These are phyloP conservation scores for Curvularia sp. DNA, from an alignment of 2,329 filamentous ascomycete genomes.

Conservation along the genomic window DNA sequence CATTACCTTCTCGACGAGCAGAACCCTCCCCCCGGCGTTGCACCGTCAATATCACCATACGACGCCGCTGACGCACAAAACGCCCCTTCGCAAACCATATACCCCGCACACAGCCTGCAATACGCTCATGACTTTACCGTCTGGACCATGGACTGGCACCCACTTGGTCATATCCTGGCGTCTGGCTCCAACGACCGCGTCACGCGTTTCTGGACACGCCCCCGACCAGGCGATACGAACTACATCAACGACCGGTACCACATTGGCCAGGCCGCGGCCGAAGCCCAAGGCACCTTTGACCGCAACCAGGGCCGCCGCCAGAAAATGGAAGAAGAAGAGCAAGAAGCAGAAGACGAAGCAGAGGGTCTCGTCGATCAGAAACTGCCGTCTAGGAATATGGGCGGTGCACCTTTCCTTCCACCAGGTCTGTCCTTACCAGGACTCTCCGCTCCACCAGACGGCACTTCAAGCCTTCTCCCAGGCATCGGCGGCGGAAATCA, in stretches of 20 bases:
- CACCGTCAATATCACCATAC: slow-evolving; percentile 79
- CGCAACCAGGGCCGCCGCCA: slow-evolving; percentile 78
- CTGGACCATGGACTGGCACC: slow-evolving; percentile 98
- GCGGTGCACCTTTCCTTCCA: slow-evolving; percentile 63
- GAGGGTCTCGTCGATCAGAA: slow-evolving; percentile 93
- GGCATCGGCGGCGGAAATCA: slow-evolving; percentile 55
- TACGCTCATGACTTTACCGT: slow-evolving; percentile 94
- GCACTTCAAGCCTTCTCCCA: slow-evolving; percentile 58
- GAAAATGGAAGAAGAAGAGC: slow-evolving; percentile 89
- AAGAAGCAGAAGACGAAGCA: slow-evolving; percentile 90
- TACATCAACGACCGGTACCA: slow-evolving; percentile 92
- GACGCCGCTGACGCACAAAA: slow-evolving; percentile 81
- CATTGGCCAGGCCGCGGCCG: slow-evolving; percentile 90
- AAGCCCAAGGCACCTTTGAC: slow-evolving; percentile 94
- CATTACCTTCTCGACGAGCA: slow-evolving; percentile 97
- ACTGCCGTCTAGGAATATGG: slow-evolving; percentile 68
- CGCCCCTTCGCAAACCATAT: slow-evolving; percentile 86
- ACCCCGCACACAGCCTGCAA: slow-evolving; percentile 84
- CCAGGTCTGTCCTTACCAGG: slow-evolving; percentile 60
- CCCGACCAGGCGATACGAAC: slow-evolving; percentile 84
- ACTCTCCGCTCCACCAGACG: slow-evolving; percentile 47
- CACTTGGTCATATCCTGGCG: slow-evolving; percentile 90
- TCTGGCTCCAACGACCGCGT: slow-evolving; percentile 97
- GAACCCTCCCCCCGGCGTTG: slow-evolving; percentile 77
- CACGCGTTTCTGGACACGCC: slow-evolving; percentile 94